Conservation (phyloP, 2,329 filamentous ascomycete genomes). For the Penicillium digitatum region DNA sequence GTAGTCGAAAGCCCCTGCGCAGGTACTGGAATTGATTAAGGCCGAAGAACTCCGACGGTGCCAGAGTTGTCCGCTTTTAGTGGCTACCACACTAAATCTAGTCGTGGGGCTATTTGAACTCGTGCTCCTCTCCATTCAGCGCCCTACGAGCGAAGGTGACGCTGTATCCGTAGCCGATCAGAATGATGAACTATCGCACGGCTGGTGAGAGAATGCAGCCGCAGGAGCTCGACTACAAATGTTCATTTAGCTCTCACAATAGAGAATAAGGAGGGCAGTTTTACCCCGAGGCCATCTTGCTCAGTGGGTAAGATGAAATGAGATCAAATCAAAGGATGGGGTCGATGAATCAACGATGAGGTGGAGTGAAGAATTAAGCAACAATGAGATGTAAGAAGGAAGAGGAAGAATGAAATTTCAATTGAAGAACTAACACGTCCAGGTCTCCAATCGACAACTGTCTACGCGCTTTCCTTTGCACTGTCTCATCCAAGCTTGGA, state of each 20-base stretch:
- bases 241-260: neutral
- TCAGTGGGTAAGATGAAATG: neutral
- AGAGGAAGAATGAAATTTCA: neutral
- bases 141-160: neutral
- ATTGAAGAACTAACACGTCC: neutral
- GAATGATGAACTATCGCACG: no score
- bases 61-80: neutral
- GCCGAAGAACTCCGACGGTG: neutral
- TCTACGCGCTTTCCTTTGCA: neutral
- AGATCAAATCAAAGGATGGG: neutral
- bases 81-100: neutral
- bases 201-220: neutral
- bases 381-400: no score
- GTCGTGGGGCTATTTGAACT: neutral
- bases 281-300: neutral
- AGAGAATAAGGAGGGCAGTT: neutral
- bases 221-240: neutral
- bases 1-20: neutral
- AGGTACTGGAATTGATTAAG: neutral
- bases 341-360: neutral
- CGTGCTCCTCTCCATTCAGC: neutral
- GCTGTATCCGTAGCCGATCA: neutral
- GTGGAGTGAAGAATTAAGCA: neutral
- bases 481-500: neutral
- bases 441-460: neutral